Evolutionary conservation across 78 protist species (phyloP).

Genomic region (Tieghemostelium lacteum): DNA sequence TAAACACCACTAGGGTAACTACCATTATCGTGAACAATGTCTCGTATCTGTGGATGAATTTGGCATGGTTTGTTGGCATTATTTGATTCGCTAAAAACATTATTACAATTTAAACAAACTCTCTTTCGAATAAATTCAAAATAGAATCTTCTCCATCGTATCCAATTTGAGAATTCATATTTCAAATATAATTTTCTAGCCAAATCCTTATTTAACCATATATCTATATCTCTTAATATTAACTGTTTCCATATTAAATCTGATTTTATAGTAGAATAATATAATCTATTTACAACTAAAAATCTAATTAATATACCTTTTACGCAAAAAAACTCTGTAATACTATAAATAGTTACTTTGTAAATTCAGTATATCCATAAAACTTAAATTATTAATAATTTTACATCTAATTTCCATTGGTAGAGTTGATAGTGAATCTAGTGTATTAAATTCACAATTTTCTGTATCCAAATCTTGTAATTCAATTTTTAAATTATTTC

Average conservation of each 20-base stretch:
- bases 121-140: neutral
- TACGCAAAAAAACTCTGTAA: too few species aligned
- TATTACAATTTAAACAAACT: neutral
- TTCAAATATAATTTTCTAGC: neutral
- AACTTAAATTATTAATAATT: too few species aligned
- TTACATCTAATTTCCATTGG: too few species aligned
- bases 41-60: neutral
- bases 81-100: neutral
- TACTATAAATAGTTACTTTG: too few species aligned
- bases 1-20: conserved; percentile 8
- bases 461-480: too few species aligned
- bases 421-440: too few species aligned
- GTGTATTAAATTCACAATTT: too few species aligned
- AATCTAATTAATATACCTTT: too few species aligned
- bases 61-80: neutral
- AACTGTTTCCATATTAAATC: neutral
- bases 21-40: neutral
- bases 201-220: neutral
- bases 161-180: too few species aligned
- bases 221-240: neutral
- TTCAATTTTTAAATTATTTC: too few species aligned
- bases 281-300: neutral
- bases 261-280: too few species aligned
- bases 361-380: too few species aligned
- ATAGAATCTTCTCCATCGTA: neutral